Evolutionary conservation across 805 yeast species (phyloP).

Genomic region (Ogataea trehalophila): DNA sequence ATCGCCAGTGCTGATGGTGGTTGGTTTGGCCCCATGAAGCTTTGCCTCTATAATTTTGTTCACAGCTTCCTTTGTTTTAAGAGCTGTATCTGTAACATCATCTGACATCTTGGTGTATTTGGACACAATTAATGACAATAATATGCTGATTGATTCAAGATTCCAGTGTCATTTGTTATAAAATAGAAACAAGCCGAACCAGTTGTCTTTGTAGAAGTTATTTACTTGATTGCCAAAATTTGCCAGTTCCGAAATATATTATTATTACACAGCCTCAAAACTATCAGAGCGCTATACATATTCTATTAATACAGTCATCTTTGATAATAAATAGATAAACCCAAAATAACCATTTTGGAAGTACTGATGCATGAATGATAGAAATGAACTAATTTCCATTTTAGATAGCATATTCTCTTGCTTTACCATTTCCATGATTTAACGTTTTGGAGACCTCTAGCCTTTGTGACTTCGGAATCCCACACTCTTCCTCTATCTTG

Average conservation of each 20-base stretch:
- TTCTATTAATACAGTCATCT: too few relatives aligned
- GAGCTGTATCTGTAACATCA: slow-evolving; percentile 34
- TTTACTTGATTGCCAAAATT: too few relatives aligned
- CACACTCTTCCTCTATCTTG: slow-evolving; percentile 30
- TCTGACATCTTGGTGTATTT: slow-evolving; percentile 5
- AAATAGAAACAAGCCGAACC: too few relatives aligned
- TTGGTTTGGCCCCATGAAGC: slow-evolving; percentile 29
- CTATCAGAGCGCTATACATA: too few relatives aligned
- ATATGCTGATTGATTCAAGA: background rate
- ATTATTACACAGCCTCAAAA: too few relatives aligned
- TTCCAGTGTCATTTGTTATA: too few relatives aligned
- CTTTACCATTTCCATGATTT: background rate
- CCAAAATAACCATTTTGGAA: too few relatives aligned
- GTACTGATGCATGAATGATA: too few relatives aligned
- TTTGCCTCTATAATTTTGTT: slow-evolving; percentile 45
- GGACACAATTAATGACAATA: background rate
- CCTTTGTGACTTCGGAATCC: slow-evolving; percentile 12
- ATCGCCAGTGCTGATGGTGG: slow-evolving; percentile 7
- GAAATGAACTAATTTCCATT: too few relatives aligned
- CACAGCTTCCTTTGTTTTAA: slow-evolving; percentile 54
- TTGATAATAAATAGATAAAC: too few relatives aligned
- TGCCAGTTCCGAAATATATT: too few relatives aligned
- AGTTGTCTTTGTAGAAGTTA: too few relatives aligned
- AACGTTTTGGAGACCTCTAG: background rate
- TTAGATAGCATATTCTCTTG: background rate